phyloP scores from a whole-genome alignment of 768 basidiomycete species.

The Rhodotorula babjevae region DNA sequence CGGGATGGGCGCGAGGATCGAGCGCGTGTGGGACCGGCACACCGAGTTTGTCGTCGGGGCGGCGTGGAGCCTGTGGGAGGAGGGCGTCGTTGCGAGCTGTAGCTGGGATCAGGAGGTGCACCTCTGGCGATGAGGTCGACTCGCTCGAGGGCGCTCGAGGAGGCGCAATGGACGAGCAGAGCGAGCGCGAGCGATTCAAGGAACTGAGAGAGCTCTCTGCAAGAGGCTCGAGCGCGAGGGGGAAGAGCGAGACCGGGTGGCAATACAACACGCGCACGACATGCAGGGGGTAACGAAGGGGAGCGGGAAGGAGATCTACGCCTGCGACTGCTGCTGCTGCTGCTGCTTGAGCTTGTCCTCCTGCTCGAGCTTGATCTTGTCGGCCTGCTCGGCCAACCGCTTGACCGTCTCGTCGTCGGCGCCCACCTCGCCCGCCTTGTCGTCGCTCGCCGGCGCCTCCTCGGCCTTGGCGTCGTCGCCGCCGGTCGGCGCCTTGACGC shows the following conservation, averaged over 20 bases:
- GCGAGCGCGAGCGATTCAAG: too few species aligned
- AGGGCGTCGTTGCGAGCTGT: constrained; percentile 79
- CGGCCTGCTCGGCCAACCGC: constrained; percentile 17
- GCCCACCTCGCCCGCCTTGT: neutral
- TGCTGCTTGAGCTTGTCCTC: constrained; percentile 11
- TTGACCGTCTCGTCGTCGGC: constrained; percentile 8
- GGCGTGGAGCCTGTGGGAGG: constrained; percentile 86
- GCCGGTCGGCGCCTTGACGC: constrained; percentile 28
- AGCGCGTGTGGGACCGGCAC: constrained; percentile 76
- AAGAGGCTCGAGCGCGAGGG: too few species aligned
- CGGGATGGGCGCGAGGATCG: constrained; percentile 53
- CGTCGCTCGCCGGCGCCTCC: constrained; percentile 12
- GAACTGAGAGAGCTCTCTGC: too few species aligned
- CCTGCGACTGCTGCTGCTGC: neutral
- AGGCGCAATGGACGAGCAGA: too few species aligned
- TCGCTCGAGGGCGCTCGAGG: too few species aligned
- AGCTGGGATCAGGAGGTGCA: constrained; percentile 84
- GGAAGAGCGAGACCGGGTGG: too few species aligned
- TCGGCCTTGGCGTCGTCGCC: constrained; percentile 22
- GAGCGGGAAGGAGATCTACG: neutral
- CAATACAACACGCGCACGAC: neutral
- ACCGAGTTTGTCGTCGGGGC: constrained; percentile 93
- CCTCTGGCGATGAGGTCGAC: constrained; percentile 53
- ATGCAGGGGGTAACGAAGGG: neutral
- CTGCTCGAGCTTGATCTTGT: constrained; percentile 30